Evolutionary conservation across 2,329 filamentous ascomycete genomes (phyloP).

Genomic region (Fusarium sp.): DNA sequence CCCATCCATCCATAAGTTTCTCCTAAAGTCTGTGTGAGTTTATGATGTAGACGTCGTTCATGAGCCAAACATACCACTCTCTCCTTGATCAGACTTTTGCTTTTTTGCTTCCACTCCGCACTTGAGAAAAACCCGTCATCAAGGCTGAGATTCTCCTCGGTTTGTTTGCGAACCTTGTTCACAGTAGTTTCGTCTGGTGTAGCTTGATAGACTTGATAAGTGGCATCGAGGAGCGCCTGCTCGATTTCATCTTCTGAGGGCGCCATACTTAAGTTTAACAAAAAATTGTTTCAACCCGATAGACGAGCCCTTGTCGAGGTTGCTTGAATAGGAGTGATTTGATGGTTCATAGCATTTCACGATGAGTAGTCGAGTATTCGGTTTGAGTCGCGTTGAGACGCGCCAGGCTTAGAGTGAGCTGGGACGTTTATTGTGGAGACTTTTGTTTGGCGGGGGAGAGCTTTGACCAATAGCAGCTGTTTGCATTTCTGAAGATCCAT

Average conservation of each 20-base stretch:
- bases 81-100: constrained; percentile 64
- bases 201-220: constrained; percentile 54
- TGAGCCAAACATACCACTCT: constrained; percentile 56
- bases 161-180: constrained; percentile 63
- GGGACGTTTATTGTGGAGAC: constrained; percentile 19
- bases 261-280: constrained; percentile 45
- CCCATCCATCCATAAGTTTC: constrained; percentile 49
- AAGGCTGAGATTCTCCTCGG: constrained; percentile 58
- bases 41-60: neutral
- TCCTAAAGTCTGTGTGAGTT: constrained; percentile 37
- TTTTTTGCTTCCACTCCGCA: constrained; percentile 64
- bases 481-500: neutral
- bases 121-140: constrained; percentile 59
- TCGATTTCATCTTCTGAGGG: constrained; percentile 54
- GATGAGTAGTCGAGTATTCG: constrained; percentile 6
- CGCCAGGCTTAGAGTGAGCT: constrained; percentile 17
- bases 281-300: neutral
- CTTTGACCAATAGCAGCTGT: constrained; percentile 30
- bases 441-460: constrained; percentile 22
- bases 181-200: constrained; percentile 61
- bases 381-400: constrained; percentile 34
- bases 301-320: neutral
- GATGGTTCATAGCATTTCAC: neutral
- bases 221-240: constrained; percentile 55
- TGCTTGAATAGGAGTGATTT: neutral